Percentiles rank a stretch among this genome's conserved stretches.
phyloP scores from a whole-genome alignment of 495 filamentous ascomycete species.

The Astrothelium macrocarpum region DNA sequence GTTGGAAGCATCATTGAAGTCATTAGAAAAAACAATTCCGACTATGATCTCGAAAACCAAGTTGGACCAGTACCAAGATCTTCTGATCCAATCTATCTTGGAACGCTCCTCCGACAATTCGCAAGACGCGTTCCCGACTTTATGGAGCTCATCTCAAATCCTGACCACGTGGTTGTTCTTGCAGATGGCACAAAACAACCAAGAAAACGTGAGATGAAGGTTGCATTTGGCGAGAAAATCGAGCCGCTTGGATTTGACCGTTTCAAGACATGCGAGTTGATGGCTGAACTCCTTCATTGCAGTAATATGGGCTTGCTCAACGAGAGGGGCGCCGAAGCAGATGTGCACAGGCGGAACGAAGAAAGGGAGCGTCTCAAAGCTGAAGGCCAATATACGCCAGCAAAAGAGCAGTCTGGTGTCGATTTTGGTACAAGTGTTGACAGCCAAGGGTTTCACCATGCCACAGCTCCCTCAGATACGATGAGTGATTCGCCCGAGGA shows the following conservation, averaged over 20 bases:
- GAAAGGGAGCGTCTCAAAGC: constrained; percentile 69
- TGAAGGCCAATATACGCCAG: constrained; percentile 47
- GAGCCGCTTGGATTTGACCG: constrained; percentile 95
- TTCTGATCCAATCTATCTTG: constrained; percentile 93
- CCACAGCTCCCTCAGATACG: constrained; percentile 29
- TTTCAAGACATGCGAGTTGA: constrained; percentile 98
- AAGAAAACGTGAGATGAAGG: constrained; percentile 57
- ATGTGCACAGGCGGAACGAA: constrained; percentile 68
- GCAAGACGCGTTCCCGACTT: constrained; percentile 90
- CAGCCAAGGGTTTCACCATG: constrained; percentile 37
- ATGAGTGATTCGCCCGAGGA: constrained; percentile 38
- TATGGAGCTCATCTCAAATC: constrained; percentile 73
- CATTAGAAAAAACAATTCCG: constrained; percentile 98
- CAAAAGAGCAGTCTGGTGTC: constrained; percentile 14
- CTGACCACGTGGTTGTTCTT: constrained; percentile 50
- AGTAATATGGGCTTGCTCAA: constrained; percentile 98
- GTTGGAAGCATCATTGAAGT: constrained; percentile 98
- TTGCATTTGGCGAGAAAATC: constrained; percentile 81
- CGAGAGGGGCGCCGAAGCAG: constrained; percentile 80
- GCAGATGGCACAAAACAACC: constrained; percentile 49
- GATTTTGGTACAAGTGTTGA: constrained; percentile 39
- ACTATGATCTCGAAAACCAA: constrained; percentile 88
- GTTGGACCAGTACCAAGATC: constrained; percentile 66
- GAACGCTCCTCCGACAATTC: constrained; percentile 82
- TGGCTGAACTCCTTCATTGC: constrained; percentile 96